Evolutionary conservation across 805 yeast species (phyloP), one percentile per base, ranked within the genome.

Genomic region (Wickerhamiella siamensis): DNA sequence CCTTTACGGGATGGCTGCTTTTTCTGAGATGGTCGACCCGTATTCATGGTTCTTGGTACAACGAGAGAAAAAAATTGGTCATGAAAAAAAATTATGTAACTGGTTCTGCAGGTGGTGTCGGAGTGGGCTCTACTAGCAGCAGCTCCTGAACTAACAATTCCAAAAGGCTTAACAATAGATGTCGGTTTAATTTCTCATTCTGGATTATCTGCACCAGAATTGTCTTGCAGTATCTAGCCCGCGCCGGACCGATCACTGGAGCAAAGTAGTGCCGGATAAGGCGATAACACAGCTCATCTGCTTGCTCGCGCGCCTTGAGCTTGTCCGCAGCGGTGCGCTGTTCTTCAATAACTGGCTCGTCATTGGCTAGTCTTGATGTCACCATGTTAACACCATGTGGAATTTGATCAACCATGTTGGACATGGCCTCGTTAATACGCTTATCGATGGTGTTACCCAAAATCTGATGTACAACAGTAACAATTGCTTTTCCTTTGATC

Each of bases 401-500:
- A 3, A 62, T n/a, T 4, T 51, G 22, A 1, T 2, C 2, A 52
- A 31, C 65, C 62, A 26, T 72, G 57, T 44, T 62, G 62, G 22
- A 38, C 15, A 52, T 41, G 2, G 42, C 31, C 18, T 66, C 71
- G 33, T 77, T 61, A 4, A 75, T 68, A 27, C 58, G 55, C 54
- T 75, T 77, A 54, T 87, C 95, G 40, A 87, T 78, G 0, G 95
- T 80, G 2, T 88, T 81, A 0, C 96, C 96, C 31, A 87, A 67
- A 1, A 87, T 59, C 56, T 84, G 95, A 57, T 86, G 95, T 41
- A 87, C 61, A 3, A 87, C 74, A 4, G 84, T 75, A 31, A 86
- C 69, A 6, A 84, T 66, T 0, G 95, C 95, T 35, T 86, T 66
- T 0, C 95, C 96, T 41, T 94, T 64, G 1, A 87, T 59, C 94